phyloP scores from a whole-genome alignment of 768 basidiomycete species.

The Leccinum olivaceopallidum region DNA sequence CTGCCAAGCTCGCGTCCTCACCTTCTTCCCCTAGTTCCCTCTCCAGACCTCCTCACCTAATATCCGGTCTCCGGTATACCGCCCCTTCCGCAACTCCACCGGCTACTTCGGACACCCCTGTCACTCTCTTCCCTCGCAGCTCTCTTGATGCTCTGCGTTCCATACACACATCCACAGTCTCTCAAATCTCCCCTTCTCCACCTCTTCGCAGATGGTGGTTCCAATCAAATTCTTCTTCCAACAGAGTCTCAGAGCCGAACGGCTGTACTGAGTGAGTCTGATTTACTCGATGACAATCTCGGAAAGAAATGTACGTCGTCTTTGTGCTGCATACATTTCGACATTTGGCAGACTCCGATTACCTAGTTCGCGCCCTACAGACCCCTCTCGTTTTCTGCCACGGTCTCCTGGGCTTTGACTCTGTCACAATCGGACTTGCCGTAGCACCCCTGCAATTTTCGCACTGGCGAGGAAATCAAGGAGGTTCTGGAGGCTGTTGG shows the following conservation, averaged over 20 bases:
- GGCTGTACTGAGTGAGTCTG: constrained; percentile 50
- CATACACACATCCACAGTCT: constrained; percentile 32
- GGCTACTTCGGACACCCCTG: constrained; percentile 25
- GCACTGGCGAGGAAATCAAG: constrained; percentile 96
- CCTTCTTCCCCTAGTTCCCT: constrained; percentile 35
- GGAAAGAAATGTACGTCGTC: constrained; percentile 60
- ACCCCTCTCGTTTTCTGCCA: constrained; percentile 96
- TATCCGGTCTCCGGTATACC: constrained; percentile 57
- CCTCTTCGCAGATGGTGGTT: constrained; percentile 50
- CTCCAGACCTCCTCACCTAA: constrained; percentile 48
- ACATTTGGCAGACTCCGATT: not conserved
- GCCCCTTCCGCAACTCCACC: constrained; percentile 65
- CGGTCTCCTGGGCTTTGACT: constrained; percentile 89
- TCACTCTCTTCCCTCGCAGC: constrained; percentile 20
- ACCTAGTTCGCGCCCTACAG: constrained; percentile 69
- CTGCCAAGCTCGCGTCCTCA: constrained; percentile 41
- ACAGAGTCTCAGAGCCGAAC: constrained; percentile 47
- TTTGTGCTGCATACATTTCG: constrained; percentile 2
- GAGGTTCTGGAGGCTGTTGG: constrained; percentile 90
- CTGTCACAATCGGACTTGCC: constrained; percentile 72
- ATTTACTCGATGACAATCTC: constrained; percentile 40
- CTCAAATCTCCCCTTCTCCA: constrained; percentile 26
- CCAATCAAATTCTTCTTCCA: constrained; percentile 38
- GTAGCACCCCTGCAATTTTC: constrained; percentile 83
- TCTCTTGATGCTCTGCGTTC: constrained; percentile 63